Percentiles rank a stretch among this genome's conserved stretches.
phyloP scores from a whole-genome alignment of 2,329 filamentous ascomycete species.

The Dactylellina sp. region DNA sequence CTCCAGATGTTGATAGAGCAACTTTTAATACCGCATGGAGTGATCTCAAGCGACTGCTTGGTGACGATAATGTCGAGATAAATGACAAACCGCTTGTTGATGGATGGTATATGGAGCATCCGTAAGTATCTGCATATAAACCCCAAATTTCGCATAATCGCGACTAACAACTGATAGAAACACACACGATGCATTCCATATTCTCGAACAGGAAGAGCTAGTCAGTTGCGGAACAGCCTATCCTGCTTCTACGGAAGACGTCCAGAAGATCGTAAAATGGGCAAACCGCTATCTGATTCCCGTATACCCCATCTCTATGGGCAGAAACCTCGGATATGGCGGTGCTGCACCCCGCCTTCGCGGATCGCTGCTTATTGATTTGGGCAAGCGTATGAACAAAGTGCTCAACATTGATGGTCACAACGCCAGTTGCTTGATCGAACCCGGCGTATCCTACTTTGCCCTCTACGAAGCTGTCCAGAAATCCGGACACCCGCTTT shows the following conservation, averaged over 20 bases:
- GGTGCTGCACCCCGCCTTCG: constrained; percentile 69
- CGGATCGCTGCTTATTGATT: constrained; percentile 68
- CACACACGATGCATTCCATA: constrained; percentile 65
- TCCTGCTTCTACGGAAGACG: constrained; percentile 66
- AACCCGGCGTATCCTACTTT: constrained; percentile 70
- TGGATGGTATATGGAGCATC: constrained; percentile 63
- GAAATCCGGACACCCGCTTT: constrained; percentile 62
- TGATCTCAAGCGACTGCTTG: constrained; percentile 63
- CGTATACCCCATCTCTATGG: constrained; percentile 68
- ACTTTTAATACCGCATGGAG: constrained; percentile 62
- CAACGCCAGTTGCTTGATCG: constrained; percentile 68
- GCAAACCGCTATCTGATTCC: constrained; percentile 67
- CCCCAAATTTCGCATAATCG: not conserved
- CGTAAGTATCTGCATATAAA: constrained; percentile 58
- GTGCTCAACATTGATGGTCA: constrained; percentile 68
- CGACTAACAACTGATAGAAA: constrained; percentile 59
- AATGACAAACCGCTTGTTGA: constrained; percentile 65
- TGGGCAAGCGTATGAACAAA: constrained; percentile 69
- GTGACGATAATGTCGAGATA: constrained; percentile 64
- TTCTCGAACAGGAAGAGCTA: constrained; percentile 65
- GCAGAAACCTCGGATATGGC: constrained; percentile 69
- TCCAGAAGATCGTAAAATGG: constrained; percentile 66
- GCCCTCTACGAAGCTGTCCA: constrained; percentile 68
- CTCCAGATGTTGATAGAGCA: constrained; percentile 63
- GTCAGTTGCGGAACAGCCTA: constrained; percentile 66